phyloP scores from a whole-genome alignment of 805 yeast genomes.

The Candida koratica region DNA sequence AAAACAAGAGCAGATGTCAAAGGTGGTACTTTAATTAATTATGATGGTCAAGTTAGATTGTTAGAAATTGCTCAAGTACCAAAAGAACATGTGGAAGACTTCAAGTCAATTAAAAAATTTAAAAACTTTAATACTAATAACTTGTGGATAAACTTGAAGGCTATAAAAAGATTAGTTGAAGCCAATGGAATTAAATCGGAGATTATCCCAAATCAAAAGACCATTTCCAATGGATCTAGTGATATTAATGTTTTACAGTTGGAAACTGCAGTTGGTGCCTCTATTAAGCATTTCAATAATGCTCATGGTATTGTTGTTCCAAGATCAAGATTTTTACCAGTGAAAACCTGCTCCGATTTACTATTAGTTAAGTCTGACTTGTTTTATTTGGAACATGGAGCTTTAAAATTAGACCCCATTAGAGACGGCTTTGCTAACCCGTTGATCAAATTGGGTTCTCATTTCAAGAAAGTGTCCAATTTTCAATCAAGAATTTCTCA shows the following conservation, averaged over 20 bases:
- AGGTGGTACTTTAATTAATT: conserved; percentile 97
- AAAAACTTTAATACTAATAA: conserved; percentile 97
- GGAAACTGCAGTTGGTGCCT: conserved; percentile 99
- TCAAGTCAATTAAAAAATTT: conserved; percentile 95
- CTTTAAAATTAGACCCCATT: conserved; percentile 74
- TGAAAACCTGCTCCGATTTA: conserved; percentile 94
- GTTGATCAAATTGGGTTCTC: conserved; percentile 91
- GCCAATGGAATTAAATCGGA: conserved; percentile 79
- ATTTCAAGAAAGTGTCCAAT: conserved; percentile 90
- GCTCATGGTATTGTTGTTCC: conserved; percentile 99
- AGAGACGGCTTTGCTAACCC: conserved; percentile 93
- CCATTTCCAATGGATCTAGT: conserved; percentile 69
- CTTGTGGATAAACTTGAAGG: conserved; percentile 93
- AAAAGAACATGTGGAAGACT: conserved; percentile 96
- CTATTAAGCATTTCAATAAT: conserved; percentile 89
- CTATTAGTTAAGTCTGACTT: conserved; percentile 92
- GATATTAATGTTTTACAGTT: conserved; percentile 88
- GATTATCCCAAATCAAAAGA: conserved; percentile 91
- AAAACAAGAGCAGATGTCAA: conserved; percentile 99
- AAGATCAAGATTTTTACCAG: conserved; percentile 96
- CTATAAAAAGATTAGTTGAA: conserved; percentile 89
- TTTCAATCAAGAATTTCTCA: conserved; percentile 89
- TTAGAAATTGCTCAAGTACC: conserved; percentile 98
- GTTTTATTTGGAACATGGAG: conserved; percentile 87
- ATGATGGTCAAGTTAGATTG: conserved; percentile 90